phyloP scores from a whole-genome alignment of 169 alveolate species.

The Perkinsus olseni region DNA sequence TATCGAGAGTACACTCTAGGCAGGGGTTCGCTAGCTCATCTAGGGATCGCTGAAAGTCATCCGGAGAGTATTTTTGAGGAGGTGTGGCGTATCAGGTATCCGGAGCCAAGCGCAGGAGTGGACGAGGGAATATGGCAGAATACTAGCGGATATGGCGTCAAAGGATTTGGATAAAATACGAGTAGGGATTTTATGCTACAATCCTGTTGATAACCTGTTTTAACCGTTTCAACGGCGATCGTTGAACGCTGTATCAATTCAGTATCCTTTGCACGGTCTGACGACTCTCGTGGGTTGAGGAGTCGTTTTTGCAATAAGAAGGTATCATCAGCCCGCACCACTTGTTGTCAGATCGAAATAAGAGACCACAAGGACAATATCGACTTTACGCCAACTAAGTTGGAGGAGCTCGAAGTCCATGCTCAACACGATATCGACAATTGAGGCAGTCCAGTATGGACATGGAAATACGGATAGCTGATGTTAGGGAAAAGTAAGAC shows the following conservation, averaged over 20 bases:
- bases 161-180: conserved; percentile 20
- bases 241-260: no score
- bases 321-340: no score
- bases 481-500: not conserved
- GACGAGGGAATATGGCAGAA: conserved; percentile 38
- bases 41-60: not conserved
- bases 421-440: not conserved
- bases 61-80: not conserved
- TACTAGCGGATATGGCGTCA: conserved; percentile 32
- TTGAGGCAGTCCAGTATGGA: not conserved
- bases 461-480: not conserved
- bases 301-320: no score
- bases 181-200: not conserved
- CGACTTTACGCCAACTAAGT: not conserved
- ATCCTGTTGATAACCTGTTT: no score
- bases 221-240: no score
- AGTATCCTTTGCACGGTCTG: no score
- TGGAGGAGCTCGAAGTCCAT: not conserved
- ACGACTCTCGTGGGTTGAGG: no score
- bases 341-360: not conserved
- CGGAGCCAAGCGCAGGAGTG: conserved; percentile 44
- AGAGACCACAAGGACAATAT: not conserved
- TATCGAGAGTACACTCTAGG: no score
- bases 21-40: no score
- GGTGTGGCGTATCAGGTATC: conserved; percentile 10